Base-by-base conservation (phyloP, 176 grass and related monocot species). In the Tillandsia leiboldiana region DNA sequence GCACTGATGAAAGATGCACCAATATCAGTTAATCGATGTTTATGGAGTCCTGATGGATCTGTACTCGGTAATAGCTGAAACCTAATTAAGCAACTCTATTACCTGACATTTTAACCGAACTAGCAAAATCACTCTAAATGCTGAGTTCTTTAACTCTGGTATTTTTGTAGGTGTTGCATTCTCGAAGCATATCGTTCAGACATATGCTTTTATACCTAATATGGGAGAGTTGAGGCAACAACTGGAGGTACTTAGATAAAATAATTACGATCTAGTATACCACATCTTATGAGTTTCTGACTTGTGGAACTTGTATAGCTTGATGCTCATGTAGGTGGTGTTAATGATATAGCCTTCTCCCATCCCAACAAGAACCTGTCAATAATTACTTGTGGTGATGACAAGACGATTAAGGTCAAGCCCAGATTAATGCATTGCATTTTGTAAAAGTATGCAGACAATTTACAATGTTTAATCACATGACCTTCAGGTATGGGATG, bases 321-420 rank as follows among this genome's bases (percentile, higher is more conserved):
- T 80, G 95, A 99, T 78, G 90, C 95, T 22, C 95, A 99, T 81
- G 84, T 88, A 15, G 95, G 95, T 17, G 90, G 95, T 68, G 95
- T 99, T 70, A 99, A 99, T 82, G 95, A 99, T 51, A 99, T 99
- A 65, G 90, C 95, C 51, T 99, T 99, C 66, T 99, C 95, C 65
- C 95, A 99, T 68, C 95, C 90, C 70, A 99, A 90, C 73, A 99
- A 99, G 75, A 80, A 65, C 65, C 77, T 99, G 66, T 99, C 95
- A 54, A 99, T 99, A 72, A 99, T 99, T 79, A 99, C 95, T 22
- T 99, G 95, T 71, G 95, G 95, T n/a, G 95, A 99, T 78, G 95
- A 99, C 80, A 99, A 99, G 75, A 81, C 84, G 48, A 99, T 99
- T 77, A 90, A 83, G 90, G 95, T 99, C 73, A 79, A 71, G 18